Conservation (phyloP, 192 early-diverging fungal species). For the Coemansia pectinata region DNA sequence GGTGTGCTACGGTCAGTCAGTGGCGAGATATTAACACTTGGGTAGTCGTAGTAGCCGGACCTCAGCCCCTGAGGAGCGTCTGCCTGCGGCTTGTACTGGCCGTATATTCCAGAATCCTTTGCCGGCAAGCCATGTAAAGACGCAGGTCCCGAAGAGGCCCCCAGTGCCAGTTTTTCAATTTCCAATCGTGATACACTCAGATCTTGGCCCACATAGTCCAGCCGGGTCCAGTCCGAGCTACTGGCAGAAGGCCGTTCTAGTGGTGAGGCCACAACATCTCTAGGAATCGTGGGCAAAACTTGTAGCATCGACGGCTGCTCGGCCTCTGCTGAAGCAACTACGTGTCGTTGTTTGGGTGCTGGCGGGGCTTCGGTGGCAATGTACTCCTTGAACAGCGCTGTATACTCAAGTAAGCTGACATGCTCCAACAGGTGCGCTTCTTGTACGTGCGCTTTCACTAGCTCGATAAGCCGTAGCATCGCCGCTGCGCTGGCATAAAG, state of each 20-base stretch:
- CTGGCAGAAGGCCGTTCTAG: neutral
- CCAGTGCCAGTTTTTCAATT: neutral
- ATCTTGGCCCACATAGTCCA: neutral
- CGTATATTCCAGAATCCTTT: neutral
- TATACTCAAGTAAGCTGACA: constrained; percentile 3
- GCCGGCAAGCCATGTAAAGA: neutral
- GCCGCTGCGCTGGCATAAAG: constrained; percentile 46
- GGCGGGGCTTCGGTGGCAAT: neutral
- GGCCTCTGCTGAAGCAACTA: neutral
- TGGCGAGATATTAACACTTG: neutral
- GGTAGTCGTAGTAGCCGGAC: neutral
- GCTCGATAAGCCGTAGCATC: constrained; percentile 24
- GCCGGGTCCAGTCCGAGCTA: neutral
- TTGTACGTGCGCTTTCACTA: neutral
- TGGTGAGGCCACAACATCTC: neutral
- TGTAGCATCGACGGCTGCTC: neutral
- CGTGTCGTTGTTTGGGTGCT: neutral
- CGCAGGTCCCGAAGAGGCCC: neutral
- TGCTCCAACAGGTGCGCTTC: constrained; percentile 16
- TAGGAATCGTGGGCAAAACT: too few relatives aligned
- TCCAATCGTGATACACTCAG: neutral
- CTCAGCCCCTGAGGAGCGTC: constrained; percentile 5
- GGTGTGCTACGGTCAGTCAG: neutral
- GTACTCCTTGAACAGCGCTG: neutral
- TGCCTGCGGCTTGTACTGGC: constrained; percentile 5